A percentile compares a stretch with the other conserved stretches of the same genome.
Evolutionary conservation across 2,329 filamentous ascomycete species (phyloP).

Genomic region (Fusarium torulosum): DNA sequence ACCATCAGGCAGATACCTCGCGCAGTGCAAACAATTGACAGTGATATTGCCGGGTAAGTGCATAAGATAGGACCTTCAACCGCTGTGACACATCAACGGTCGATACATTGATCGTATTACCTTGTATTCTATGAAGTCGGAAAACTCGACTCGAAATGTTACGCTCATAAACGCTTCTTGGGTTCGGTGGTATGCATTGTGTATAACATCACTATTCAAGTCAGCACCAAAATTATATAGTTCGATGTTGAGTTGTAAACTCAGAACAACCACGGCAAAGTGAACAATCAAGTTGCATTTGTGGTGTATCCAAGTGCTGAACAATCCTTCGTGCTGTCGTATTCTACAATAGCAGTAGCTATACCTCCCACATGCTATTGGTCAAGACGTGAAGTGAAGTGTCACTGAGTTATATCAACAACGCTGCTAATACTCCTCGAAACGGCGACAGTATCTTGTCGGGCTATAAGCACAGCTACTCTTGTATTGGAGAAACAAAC

Average conservation of each 20-base stretch:
- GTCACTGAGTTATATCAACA: neutral
- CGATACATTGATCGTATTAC: neutral
- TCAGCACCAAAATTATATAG: no score
- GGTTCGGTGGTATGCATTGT: neutral
- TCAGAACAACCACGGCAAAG: no score
- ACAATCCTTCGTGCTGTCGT: no score
- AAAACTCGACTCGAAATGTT: neutral
- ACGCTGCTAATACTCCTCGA: neutral
- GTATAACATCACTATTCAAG: neutral
- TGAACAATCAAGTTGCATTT: no score
- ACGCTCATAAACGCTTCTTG: neutral
- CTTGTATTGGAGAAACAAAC: neutral
- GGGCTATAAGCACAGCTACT: neutral
- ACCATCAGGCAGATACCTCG: neutral
- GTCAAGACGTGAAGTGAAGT: no score
- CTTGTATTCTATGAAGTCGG: neutral
- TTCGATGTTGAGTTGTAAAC: no score
- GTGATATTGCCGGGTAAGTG: slow-evolving; percentile 5
- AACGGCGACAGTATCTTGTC: neutral
- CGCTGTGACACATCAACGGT: neutral
- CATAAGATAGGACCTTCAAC: neutral
- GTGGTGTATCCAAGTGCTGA: no score
- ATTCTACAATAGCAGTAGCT: no score
- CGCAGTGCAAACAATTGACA: slow-evolving; percentile 24
- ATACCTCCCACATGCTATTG: no score